Conservation (phyloP, 108 stramenopile genomes). For the Pseudonitzschia multistriata region DNA sequence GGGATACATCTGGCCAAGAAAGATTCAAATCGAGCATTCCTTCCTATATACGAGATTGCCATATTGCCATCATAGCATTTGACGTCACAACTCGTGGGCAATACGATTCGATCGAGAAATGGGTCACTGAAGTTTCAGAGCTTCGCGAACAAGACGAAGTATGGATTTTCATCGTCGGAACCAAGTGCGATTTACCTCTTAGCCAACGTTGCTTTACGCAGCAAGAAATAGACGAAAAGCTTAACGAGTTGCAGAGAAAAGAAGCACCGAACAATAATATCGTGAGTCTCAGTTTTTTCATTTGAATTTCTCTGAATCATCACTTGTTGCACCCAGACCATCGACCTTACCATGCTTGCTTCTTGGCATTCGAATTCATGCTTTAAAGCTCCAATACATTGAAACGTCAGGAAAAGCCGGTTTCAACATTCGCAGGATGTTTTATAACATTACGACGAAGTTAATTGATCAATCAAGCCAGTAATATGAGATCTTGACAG, state of each 20-base stretch:
- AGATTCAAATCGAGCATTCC: slow-evolving; percentile 11
- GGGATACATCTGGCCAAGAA: slow-evolving; percentile 26
- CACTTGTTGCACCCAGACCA: neutral
- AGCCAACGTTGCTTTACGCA: neutral
- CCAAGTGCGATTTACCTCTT: neutral
- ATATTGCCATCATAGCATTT: slow-evolving; percentile 10
- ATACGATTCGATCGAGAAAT: slow-evolving; percentile 9
- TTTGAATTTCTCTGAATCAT: neutral
- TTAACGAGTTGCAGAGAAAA: neutral
- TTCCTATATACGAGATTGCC: slow-evolving; percentile 6
- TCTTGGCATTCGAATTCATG: neutral
- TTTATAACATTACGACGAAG: slow-evolving; percentile 14
- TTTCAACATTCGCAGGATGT: slow-evolving; percentile 12
- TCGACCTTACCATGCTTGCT: neutral
- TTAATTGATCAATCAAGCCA: slow-evolving; percentile 5
- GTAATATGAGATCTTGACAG: neutral
- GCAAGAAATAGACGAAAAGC: slow-evolving; percentile 2
- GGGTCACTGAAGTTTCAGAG: slow-evolving; percentile 3
- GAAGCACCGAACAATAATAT: slow-evolving; percentile 13
- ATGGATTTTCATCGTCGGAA: slow-evolving; percentile 1
- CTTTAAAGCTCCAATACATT: neutral
- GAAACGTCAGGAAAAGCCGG: slow-evolving; percentile 14
- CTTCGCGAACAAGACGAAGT: slow-evolving; percentile 9
- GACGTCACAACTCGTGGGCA: neutral
- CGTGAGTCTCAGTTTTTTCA: neutral